Evolutionary conservation across 208 protist species (phyloP).

Genomic region (Trypanosoma melophagium): DNA sequence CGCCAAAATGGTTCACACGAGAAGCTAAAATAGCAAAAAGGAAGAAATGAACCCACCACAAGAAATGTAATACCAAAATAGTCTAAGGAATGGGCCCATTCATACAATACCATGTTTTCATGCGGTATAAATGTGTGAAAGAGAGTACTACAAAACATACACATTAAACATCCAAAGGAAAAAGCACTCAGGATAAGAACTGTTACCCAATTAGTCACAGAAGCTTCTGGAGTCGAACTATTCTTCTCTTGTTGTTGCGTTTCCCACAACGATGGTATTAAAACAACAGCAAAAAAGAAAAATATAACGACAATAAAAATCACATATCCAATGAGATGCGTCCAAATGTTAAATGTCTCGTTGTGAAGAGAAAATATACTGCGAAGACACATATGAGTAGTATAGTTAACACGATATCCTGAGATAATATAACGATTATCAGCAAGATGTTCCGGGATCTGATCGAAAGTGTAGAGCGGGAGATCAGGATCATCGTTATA

Average conservation of each 20-base stretch:
- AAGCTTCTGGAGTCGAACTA: neutral
- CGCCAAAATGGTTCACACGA: conserved; percentile 63
- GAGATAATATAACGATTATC: conserved; percentile 46
- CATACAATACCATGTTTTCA: conserved; percentile 50
- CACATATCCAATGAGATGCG: conserved; percentile 47
- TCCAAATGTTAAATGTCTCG: conserved; percentile 78
- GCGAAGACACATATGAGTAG: conserved; percentile 32
- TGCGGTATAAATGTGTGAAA: conserved; percentile 81
- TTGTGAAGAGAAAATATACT: conserved; percentile 57
- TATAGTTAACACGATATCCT: conserved; percentile 49
- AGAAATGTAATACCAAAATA: conserved; percentile 87
- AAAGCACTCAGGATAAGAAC: conserved; percentile 72
- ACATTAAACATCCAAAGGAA: conserved; percentile 70
- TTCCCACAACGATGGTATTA: conserved; percentile 24
- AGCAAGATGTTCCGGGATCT: conserved; percentile 39
- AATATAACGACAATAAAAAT: conserved; percentile 33
- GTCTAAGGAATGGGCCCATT: conserved; percentile 69
- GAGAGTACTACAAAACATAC: conserved; percentile 69
- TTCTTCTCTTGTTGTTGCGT: neutral
- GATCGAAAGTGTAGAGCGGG: conserved; percentile 40
- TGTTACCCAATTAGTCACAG: conserved; percentile 18
- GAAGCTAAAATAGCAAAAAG: conserved; percentile 82
- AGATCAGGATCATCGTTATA: conserved; percentile 31
- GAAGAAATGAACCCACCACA: conserved; percentile 79
- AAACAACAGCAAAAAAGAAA: conserved; percentile 32